Conservation (phyloP, 129 eudicot genomes). For the Solidago caesia region DNA sequence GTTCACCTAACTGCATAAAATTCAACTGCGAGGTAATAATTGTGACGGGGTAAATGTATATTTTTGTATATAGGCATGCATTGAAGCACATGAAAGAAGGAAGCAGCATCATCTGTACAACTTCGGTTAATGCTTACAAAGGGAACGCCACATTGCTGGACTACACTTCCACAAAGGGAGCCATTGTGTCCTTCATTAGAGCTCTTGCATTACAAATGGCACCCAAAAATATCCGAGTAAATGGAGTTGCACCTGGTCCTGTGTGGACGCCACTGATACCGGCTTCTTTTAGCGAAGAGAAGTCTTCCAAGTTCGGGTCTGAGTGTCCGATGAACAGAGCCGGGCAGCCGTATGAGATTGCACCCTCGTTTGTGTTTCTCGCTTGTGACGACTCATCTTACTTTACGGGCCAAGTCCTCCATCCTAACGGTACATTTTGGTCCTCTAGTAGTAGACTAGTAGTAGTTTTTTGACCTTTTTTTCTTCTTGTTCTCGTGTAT, state of each 20-base stretch:
- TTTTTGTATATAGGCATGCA: neutral
- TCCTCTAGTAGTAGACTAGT: neutral
- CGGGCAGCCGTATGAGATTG: conserved; percentile 78
- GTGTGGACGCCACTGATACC: conserved; percentile 94
- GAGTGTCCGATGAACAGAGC: conserved; percentile 87
- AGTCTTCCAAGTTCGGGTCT: conserved; percentile 49
- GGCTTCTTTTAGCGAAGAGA: conserved; percentile 62
- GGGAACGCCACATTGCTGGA: conserved; percentile 60
- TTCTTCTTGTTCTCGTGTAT: neutral
- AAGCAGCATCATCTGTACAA: conserved; percentile 63
- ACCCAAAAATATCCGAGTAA: conserved; percentile 65
- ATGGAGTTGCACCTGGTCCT: conserved; percentile 94
- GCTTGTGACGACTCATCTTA: conserved; percentile 78
- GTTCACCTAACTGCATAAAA: too few species aligned
- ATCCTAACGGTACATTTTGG: conserved; percentile 64
- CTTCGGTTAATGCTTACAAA: conserved; percentile 73
- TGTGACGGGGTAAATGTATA: too few species aligned
- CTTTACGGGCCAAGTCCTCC: conserved; percentile 80
- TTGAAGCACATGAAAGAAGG: conserved; percentile 86
- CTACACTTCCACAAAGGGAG: conserved; percentile 83
- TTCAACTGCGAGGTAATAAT: too few species aligned
- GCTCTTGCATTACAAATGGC: conserved; percentile 75
- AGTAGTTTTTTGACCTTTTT: neutral
- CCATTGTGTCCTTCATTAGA: conserved; percentile 76
- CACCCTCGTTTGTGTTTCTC: conserved; percentile 66